Conservation (phyloP, 257 asterid genomes). For the Lithospermum erythrorhizon region DNA sequence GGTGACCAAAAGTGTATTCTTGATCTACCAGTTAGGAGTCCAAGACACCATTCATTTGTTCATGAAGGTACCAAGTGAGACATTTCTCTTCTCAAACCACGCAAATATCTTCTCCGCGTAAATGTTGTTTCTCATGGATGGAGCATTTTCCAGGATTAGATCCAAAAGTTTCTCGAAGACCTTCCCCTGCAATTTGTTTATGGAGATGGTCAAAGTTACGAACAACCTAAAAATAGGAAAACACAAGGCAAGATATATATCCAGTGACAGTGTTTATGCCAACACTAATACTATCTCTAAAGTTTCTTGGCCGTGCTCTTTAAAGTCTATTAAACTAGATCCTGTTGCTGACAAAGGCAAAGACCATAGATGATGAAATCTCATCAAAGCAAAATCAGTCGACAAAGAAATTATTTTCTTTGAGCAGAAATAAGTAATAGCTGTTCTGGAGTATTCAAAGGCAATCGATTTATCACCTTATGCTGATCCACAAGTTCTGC, state of each 20-base stretch:
- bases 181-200: slow-evolving; percentile 28
- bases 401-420: too few relatives aligned
- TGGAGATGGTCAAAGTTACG: not conserved
- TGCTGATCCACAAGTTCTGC: too few relatives aligned
- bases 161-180: slow-evolving; percentile 15
- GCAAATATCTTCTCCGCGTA: slow-evolving; percentile 60
- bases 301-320: too few relatives aligned
- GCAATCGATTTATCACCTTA: too few relatives aligned
- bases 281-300: too few relatives aligned
- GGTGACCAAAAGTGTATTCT: not conserved
- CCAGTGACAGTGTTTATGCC: too few relatives aligned
- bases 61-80: slow-evolving; percentile 12
- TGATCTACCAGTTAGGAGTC: not conserved
- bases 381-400: not conserved
- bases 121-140: slow-evolving; percentile 45
- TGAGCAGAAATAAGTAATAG: too few relatives aligned
- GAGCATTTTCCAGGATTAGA: slow-evolving; percentile 22
- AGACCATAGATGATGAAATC: not conserved
- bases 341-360: too few relatives aligned
- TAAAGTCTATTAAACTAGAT: too few relatives aligned
- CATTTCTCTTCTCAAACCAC: slow-evolving; percentile 30
- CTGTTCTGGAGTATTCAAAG: too few relatives aligned
- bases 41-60: slow-evolving; percentile 8
- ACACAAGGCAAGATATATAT: not conserved
- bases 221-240: not conserved